A percentile compares a stretch with the other conserved stretches of the same genome.
Evolutionary conservation across 1,284 basidiomycete species (phyloP).

Genomic region (Agroathelia rolfsii): DNA sequence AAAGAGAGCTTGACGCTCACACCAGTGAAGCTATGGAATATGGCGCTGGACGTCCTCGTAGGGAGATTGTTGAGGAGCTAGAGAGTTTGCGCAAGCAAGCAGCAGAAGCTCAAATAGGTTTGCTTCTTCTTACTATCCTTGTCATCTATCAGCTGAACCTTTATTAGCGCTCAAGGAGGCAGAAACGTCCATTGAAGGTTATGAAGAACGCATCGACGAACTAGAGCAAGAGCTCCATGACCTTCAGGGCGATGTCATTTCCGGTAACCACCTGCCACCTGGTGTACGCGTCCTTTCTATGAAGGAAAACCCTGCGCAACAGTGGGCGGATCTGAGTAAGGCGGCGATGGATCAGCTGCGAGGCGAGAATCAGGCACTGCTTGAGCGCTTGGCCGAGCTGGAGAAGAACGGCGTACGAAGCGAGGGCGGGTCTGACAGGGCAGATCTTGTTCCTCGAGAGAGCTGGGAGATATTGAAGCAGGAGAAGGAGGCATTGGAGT

Average conservation of each 20-base stretch:
- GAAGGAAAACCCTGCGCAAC: slow-evolving; percentile 64
- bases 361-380: slow-evolving; percentile 66
- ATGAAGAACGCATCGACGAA: slow-evolving; percentile 41
- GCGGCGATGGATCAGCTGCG: slow-evolving; percentile 60
- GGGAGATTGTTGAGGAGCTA: slow-evolving; percentile 32
- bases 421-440: no score
- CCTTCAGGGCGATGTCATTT: slow-evolving; percentile 63
- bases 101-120: slow-evolving; percentile 35
- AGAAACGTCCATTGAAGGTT: slow-evolving; percentile 24
- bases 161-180: slow-evolving; percentile 34
- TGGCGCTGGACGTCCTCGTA: slow-evolving; percentile 20
- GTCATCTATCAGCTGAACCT: slow-evolving; percentile 1
- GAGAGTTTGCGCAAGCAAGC: slow-evolving; percentile 30
- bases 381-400: slow-evolving; percentile 47
- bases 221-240: slow-evolving; percentile 69
- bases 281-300: slow-evolving; percentile 62
- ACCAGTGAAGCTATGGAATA: slow-evolving; percentile 22
- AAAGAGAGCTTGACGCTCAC: slow-evolving; percentile 31
- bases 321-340: slow-evolving; percentile 62
- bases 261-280: slow-evolving; percentile 68
- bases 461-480: slow-evolving; percentile 57
- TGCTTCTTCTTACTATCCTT: slow-evolving; percentile 6
- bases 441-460: slow-evolving; percentile 53
- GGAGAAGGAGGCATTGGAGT: slow-evolving; percentile 54
- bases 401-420: slow-evolving; percentile 27